Percentiles rank a stretch among this genome's conserved stretches.
These are phyloP conservation scores for Isabelozyma pseudorhagii DNA, from an alignment of 805 yeast genomes.

Conservation along the genomic window DNA sequence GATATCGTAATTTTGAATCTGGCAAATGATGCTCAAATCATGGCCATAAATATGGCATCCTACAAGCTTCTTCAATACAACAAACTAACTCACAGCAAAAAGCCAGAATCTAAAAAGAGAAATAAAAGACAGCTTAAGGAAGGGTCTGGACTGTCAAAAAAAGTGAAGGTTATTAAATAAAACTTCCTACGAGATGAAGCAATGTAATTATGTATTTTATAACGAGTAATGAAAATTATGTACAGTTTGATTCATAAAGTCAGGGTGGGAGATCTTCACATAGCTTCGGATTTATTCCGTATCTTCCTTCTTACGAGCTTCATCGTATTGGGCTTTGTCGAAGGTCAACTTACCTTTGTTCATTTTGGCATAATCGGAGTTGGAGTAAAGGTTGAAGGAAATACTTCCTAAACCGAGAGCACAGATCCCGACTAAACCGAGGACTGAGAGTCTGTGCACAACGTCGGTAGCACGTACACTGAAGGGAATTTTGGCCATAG, in stretches of 20 bases:
- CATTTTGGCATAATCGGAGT: slow-evolving; percentile 42
- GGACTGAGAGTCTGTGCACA: slow-evolving; percentile 40
- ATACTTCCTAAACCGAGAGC: slow-evolving; percentile 39
- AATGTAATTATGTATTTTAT: not conserved
- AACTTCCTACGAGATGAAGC: too few relatives aligned
- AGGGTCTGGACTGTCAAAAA: not conserved
- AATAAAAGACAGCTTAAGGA: not conserved
- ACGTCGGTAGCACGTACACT: slow-evolving; percentile 43
- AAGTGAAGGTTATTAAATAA: not conserved
- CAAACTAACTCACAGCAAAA: slow-evolving; percentile 23
- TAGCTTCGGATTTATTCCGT: not conserved
- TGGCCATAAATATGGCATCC: slow-evolving; percentile 10
- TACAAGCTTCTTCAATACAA: slow-evolving; percentile 8
- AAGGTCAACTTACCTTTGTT: slow-evolving; percentile 39
- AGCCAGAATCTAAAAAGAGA: slow-evolving; percentile 6
- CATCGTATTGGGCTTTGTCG: slow-evolving; percentile 28
- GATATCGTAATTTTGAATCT: slow-evolving; percentile 35
- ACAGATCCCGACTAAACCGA: slow-evolving; percentile 40
- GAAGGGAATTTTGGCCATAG: slow-evolving; percentile 29
- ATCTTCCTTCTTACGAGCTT: slow-evolving; percentile 15
- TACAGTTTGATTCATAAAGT: not conserved
- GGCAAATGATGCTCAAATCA: slow-evolving; percentile 4
- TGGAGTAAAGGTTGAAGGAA: slow-evolving; percentile 38
- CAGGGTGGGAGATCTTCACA: not conserved
- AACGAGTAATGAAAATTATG: not conserved